phyloP scores from a whole-genome alignment of 345 rosid genomes.

The Nephelium lappaceum region DNA sequence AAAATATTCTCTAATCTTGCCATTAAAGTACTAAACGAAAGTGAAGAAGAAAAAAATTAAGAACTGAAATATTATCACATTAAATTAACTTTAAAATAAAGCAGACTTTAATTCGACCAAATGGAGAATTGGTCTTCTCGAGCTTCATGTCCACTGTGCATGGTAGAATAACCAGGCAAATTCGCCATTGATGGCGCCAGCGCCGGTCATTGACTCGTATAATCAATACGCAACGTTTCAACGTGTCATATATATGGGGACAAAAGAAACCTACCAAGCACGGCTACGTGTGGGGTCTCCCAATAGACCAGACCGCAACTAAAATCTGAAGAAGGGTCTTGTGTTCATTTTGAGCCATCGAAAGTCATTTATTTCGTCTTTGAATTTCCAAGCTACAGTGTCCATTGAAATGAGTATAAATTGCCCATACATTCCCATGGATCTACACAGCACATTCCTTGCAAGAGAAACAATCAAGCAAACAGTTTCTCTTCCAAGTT shows the following conservation, averaged over 20 bases:
- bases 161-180: not conserved
- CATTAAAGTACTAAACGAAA: too few species aligned
- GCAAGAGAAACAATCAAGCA: not conserved
- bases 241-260: not conserved
- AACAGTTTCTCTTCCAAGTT: not conserved
- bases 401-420: slow-evolving; percentile 20
- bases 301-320: not conserved
- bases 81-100: too few species aligned
- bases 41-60: too few species aligned
- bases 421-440: not conserved
- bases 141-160: too few species aligned
- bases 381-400: not conserved
- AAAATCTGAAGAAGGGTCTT: not conserved
- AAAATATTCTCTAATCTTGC: too few species aligned
- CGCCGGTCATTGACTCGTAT: not conserved
- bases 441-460: slow-evolving; percentile 15
- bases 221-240: not conserved
- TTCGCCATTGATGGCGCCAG: slow-evolving; percentile 32
- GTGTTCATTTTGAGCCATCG: not conserved
- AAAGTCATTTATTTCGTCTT: not conserved
- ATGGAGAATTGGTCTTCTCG: too few species aligned
- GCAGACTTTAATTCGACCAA: too few species aligned
- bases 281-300: slow-evolving; percentile 6
- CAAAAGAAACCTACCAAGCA: not conserved
- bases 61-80: too few species aligned